These are phyloP conservation scores for Rhodotorula taiwanensis DNA, from an alignment of 768 basidiomycete genomes.

Conservation along the genomic window DNA sequence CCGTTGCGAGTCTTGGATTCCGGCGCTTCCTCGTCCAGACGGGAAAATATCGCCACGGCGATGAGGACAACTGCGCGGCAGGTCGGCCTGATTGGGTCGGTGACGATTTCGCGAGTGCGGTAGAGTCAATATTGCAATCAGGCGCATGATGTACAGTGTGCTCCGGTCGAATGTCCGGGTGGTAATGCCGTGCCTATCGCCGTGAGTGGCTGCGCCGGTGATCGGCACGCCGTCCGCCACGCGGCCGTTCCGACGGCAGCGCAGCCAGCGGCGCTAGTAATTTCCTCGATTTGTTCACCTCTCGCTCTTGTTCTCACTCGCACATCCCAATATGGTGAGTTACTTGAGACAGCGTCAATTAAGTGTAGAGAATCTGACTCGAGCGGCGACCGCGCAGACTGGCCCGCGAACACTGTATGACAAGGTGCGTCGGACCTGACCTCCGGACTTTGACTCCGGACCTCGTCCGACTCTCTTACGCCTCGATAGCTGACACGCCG, in stretches of 20 bases:
- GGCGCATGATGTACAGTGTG: not conserved
- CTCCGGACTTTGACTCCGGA: not conserved
- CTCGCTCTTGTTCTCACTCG: no score
- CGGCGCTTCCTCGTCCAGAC: slow-evolving; percentile 64
- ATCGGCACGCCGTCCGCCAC: no score
- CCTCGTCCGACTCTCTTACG: not conserved
- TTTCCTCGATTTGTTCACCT: no score
- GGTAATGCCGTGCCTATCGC: no score
- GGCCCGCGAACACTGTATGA: slow-evolving; percentile 72
- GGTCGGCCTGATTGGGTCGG: slow-evolving; percentile 12
- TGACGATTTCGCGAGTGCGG: slow-evolving; percentile 19
- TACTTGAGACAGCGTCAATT: not conserved
- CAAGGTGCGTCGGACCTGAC: slow-evolving; percentile 49
- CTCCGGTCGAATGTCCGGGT: not conserved
- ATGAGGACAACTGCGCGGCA: slow-evolving; percentile 49
- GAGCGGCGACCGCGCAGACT: no score
- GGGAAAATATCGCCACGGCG: slow-evolving; percentile 62
- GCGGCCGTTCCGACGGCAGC: no score
- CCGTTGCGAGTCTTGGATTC: slow-evolving; percentile 57
- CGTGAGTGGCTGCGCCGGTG: no score
- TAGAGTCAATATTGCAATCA: not conserved
- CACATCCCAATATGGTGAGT: not conserved
- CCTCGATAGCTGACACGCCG: not conserved
- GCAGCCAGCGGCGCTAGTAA: no score
- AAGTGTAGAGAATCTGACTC: no score